Evolutionary conservation across 2,329 filamentous ascomycete genomes (phyloP), one percentile per base, ranked within the genome.

Genomic region (Phialocephala sp.): DNA sequence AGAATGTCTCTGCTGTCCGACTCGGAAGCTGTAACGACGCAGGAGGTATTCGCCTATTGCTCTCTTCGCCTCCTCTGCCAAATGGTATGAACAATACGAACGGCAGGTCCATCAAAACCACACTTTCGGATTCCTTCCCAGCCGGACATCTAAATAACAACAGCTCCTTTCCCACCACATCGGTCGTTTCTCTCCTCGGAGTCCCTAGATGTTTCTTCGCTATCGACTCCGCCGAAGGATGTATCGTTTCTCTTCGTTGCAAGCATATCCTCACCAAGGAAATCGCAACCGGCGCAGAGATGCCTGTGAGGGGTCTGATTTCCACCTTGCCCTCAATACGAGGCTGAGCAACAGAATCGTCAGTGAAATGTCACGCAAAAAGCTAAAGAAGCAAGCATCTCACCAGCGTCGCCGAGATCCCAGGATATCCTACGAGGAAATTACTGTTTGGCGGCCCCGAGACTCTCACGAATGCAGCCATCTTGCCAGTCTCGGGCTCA

Each of bases 11-110:
- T 66, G 93, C 94, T n/a, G 92, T 97, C 74, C 95, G 88, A 80
- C 91, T 95, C 27, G 93, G 90, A 63, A 99, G 84, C 78, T 97
- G 92, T 73, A 99, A 80, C 71, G 93, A 97, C 39, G 95, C 94
- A 2, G 95, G 94, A 1, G 95, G 95, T 74, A 98, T 94, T 72
- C 94, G 87, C 72, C 93, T 85, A 72, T 94, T 95, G 32, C 91
- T 89, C 79, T 98, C 95, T 77, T 96, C 92, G 63, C 94, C 93
- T 58, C 93, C 92, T 72, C 93, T 88, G 45, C 94, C 94, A 76
- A 94, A 98, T 2, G 95, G 95, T 76, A 99, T 97, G 79, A 98
- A 98, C 65, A 99, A 87, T 50, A 98, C 92, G 77, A 99, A 99
- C 0, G 95, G 95, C 20, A 99, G 83, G 78, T 99, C 95, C 95